Evolutionary conservation across 768 basidiomycete genomes (phyloP).

Genomic region (Trametopsis cervina): DNA sequence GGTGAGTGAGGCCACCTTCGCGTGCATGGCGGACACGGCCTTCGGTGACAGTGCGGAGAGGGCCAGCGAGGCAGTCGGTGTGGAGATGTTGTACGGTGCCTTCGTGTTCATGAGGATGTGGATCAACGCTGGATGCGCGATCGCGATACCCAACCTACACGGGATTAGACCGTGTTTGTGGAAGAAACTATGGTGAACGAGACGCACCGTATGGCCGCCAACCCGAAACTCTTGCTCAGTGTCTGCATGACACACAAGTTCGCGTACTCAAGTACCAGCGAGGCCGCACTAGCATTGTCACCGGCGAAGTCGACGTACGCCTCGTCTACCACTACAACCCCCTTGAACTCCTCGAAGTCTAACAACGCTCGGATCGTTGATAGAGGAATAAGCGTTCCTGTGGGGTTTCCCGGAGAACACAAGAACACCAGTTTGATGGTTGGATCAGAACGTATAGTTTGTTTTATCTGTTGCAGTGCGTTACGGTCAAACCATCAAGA

Average conservation of each 20-base stretch:
- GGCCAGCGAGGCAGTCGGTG: constrained; percentile 82
- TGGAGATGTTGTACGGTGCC: constrained; percentile 95
- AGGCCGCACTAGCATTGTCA: constrained; percentile 51
- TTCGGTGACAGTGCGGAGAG: constrained; percentile 64
- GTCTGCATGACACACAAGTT: constrained; percentile 97
- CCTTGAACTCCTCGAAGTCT: constrained; percentile 78
- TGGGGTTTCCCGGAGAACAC: constrained; percentile 97
- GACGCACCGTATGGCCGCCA: constrained; percentile 87
- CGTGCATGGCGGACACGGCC: constrained; percentile 58
- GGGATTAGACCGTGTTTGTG: too few relatives aligned
- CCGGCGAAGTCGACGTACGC: constrained; percentile 94
- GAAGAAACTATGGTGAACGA: too few relatives aligned
- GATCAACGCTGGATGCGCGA: constrained; percentile 85
- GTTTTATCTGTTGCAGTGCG: constrained; percentile 63
- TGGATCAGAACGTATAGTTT: constrained; percentile 58
- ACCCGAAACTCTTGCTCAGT: constrained; percentile 90
- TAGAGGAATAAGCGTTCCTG: constrained; percentile 80
- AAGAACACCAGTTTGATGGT: constrained; percentile 88
- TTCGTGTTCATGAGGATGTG: constrained; percentile 93
- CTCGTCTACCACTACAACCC: constrained; percentile 92
- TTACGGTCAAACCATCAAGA: neutral
- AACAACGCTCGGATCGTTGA: constrained; percentile 60
- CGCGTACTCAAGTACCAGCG: constrained; percentile 70
- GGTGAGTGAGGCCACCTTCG: constrained; percentile 53
- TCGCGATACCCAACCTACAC: constrained; percentile 75